A percentile compares a stretch with the other conserved stretches of the same genome.
Conservation (phyloP, 768 basidiomycete genomes). For the Inosperma sp. region DNA sequence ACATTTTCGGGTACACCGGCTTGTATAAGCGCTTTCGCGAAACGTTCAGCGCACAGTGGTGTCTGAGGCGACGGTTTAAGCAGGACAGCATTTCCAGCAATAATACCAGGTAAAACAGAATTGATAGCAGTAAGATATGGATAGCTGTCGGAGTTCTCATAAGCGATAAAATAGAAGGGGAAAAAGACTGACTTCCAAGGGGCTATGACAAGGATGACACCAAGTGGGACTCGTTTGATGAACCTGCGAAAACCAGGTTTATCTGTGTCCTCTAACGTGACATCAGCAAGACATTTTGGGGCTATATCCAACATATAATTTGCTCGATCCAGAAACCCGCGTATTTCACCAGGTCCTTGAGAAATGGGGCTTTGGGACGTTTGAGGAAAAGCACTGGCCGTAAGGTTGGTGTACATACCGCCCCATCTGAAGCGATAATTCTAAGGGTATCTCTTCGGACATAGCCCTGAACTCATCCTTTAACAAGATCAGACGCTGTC, state of each 20-base stretch:
- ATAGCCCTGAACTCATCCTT: slow-evolving; percentile 49
- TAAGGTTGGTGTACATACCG: slow-evolving; percentile 45
- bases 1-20: slow-evolving; percentile 78
- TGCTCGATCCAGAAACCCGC: slow-evolving; percentile 77
- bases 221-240: slow-evolving; percentile 80
- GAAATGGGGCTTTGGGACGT: slow-evolving; percentile 61
- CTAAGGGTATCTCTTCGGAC: slow-evolving; percentile 59
- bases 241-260: slow-evolving; percentile 79
- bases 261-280: slow-evolving; percentile 70
- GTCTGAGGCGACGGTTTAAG: slow-evolving; percentile 98
- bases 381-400: not conserved
- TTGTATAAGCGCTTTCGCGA: slow-evolving; percentile 58
- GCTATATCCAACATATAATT: slow-evolving; percentile 86
- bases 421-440: slow-evolving; percentile 89
- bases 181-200: slow-evolving; percentile 80
- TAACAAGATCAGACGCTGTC: not conserved
- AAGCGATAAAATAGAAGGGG: not conserved
- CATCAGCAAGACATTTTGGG: slow-evolving; percentile 63
- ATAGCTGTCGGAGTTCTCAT: slow-evolving; percentile 44
- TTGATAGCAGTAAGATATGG: slow-evolving; percentile 91
- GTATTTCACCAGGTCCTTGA: slow-evolving; percentile 74
- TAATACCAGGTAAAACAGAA: slow-evolving; percentile 83
- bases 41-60: slow-evolving; percentile 79
- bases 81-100: slow-evolving; percentile 87
- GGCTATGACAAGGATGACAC: slow-evolving; percentile 82